Evolutionary conservation across 2,329 filamentous ascomycete genomes (phyloP), one percentile per base, ranked within the genome.

Genomic region (Reticulascus tulasneorum): DNA sequence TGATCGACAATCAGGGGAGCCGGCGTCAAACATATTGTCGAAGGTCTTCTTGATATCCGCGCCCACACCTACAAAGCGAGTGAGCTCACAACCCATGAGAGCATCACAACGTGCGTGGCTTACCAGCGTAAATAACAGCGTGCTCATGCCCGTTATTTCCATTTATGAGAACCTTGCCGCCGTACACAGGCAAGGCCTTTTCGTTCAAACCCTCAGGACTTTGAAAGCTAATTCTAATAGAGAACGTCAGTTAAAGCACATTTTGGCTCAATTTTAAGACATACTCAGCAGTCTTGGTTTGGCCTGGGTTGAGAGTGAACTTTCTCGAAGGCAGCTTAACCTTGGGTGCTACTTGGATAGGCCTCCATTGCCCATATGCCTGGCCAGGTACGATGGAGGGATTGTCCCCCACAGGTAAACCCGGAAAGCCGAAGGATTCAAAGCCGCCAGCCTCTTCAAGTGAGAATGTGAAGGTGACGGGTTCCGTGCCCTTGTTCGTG

Each of bases 401-500:
- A 12, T 37, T 22, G 13, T 33, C 17, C 1, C 35, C 35, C n/a
- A n/a, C n/a, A n/a, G n/a, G n/a, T n/a, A 29, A 23, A 29, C 26
- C 18, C 13, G 35, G n/a, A 40, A 40, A 47, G 23, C 24, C 37
- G n/a, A n/a, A n/a, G n/a, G n/a, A n/a, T 25, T 43, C 42, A 6
- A 42, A 33, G 9, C 42, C 42, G 9, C 39, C 39, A 28, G 37
- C 33, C n/a, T 17, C 29, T 29, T 44, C 40, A 6, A 42, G 31
- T 26, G 35, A 37, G 23, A 45, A 45, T 5, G 7, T 17, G 18
- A 40, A 45, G 26, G 10, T 33, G 8, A 44, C 22, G 9, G 50
- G 45, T 19, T 52, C 45, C 15, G 47, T 46, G 29, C 54, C 62
- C 19, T 52, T 51, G 47, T 68, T 67, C 32, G 50, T 58, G 41